Base-by-base conservation (phyloP, 2,329 filamentous ascomycete species). In the Bimuria novae-zelandiae region DNA sequence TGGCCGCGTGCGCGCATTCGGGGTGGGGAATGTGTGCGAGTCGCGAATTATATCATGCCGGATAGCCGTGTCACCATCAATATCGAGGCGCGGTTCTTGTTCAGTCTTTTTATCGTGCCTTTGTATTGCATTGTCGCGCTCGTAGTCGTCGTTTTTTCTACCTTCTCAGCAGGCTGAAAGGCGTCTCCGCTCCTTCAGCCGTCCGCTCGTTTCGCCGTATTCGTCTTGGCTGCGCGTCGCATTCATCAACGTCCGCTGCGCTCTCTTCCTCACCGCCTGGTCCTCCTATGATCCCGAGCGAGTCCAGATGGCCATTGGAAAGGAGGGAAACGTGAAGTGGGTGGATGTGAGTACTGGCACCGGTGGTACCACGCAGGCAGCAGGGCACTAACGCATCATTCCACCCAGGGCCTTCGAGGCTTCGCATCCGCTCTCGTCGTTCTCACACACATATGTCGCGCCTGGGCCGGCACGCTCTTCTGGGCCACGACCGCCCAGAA, bases 281-380 rank as follows among this genome's bases (percentile, higher is more conserved):
- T 10, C 29, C 36, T 29, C 40, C 29, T 33, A 51, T 36, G 48
- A 30, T 39, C 22, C 17, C 23, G 35, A 40, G 21, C 39, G 49
- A 32, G 29, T 25, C 14, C n/a, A 19, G 7, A 54, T 54, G 51
- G 51, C 44, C 4, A 54, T 54, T 42, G 51, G 51, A 36, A 42
- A 49, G 40, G 51, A 54, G 33, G 45, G 45, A 8, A 54, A 54
- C 22, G 51, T 54, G 32, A 54, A 54, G 45, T 54, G 51, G 51
- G 51, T 54, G 21, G 50, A 52, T 46, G 50, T 52, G 48, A 43
- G 50, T 48, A n/a, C n/a, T 30, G 16, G 14, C 4, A 7, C 19
- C 21, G 19, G n/a, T n/a, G n/a, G n/a, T n/a, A n/a, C 23, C 30
- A n/a, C 19, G n/a, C 33, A 10, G 14, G 4, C 27, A 33, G 16